Conservation (phyloP, 345 rosid genomes). For the Gossypium herbaceum region DNA sequence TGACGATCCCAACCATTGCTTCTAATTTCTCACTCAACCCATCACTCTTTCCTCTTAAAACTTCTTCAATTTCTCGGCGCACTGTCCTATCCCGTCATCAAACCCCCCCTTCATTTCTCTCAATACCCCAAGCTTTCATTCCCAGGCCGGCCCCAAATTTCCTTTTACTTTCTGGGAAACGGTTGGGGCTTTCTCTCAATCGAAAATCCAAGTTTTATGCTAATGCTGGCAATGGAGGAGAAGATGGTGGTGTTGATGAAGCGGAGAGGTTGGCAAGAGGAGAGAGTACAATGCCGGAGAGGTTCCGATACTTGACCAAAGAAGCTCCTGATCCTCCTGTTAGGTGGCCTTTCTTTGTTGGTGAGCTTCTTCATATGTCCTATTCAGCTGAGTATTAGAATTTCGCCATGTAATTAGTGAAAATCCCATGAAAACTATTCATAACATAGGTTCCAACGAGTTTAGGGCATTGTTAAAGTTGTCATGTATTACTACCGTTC, state of each 20-base stretch:
- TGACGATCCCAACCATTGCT: constrained; percentile 16
- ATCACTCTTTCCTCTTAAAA: constrained; percentile 12
- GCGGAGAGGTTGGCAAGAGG: constrained; percentile 52
- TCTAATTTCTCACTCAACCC: constrained; percentile 13
- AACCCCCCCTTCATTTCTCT: constrained; percentile 1
- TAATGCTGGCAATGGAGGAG: constrained; percentile 33
- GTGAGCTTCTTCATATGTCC: constrained; percentile 32
- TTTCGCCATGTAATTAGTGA: background rate
- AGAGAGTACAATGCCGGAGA: constrained; percentile 82
- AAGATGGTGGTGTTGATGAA: constrained; percentile 36
- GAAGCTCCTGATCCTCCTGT: constrained; percentile 69
- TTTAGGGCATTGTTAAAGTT: too few relatives aligned
- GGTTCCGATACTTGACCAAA: constrained; percentile 77
- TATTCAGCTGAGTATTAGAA: background rate
- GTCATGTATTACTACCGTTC: too few relatives aligned
- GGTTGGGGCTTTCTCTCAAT: constrained; percentile 15
- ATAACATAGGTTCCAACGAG: too few relatives aligned
- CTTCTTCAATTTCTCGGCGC: constrained; percentile 16
- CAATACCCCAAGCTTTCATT: constrained; percentile 10
- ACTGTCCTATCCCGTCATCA: constrained; percentile 4
- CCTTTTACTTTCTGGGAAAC: constrained; percentile 13
- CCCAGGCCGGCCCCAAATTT: background rate
- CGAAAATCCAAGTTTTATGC: constrained; percentile 26
- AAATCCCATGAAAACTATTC: background rate
- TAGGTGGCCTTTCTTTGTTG: constrained; percentile 83